Conservation (phyloP, 2,329 filamentous ascomycete genomes). For the Fusarium floridanum region DNA sequence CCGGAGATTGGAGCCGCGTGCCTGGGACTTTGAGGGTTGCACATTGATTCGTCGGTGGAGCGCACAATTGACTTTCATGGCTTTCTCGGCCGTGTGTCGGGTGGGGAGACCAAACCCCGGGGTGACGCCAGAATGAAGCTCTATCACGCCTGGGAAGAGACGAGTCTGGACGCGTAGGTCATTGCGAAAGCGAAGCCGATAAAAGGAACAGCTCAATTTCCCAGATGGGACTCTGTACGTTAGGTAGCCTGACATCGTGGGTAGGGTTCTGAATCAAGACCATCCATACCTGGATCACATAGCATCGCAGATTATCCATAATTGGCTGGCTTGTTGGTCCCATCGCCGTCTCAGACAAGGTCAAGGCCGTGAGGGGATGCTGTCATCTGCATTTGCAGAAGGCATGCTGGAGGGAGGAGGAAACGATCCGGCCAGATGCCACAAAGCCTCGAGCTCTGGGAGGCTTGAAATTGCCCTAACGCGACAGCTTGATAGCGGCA, state of each 20-base stretch:
- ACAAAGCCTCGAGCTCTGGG: background rate
- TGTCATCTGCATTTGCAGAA: slow-evolving; percentile 13
- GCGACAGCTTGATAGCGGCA: slow-evolving; percentile 2
- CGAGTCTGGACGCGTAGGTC: slow-evolving; percentile 3
- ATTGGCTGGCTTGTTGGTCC: slow-evolving; percentile 11
- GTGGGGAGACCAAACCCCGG: background rate
- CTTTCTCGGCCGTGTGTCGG: slow-evolving; percentile 3
- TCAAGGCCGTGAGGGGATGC: slow-evolving; percentile 18
- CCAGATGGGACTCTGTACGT: background rate
- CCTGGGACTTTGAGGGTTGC: slow-evolving; percentile 1
- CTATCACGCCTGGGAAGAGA: background rate
- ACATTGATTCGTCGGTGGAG: slow-evolving; percentile 8
- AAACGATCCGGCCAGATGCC: background rate
- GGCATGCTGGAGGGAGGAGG: background rate
- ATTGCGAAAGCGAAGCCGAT: background rate
- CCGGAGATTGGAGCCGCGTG: slow-evolving; percentile 11
- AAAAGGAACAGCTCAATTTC: background rate
- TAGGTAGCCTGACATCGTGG: background rate
- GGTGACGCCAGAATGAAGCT: slow-evolving; percentile 8
- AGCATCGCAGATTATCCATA: background rate
- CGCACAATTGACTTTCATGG: slow-evolving; percentile 7
- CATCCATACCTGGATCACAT: slow-evolving; percentile 3
- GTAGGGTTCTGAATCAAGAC: slow-evolving; percentile 1
- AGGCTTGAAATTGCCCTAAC: slow-evolving; percentile 5
- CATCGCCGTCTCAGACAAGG: slow-evolving; percentile 32